Evolutionary conservation across 192 early-diverging fungal genomes (phyloP), one percentile per base, ranked within the genome.

Genomic region (Diversispora eburnea): DNA sequence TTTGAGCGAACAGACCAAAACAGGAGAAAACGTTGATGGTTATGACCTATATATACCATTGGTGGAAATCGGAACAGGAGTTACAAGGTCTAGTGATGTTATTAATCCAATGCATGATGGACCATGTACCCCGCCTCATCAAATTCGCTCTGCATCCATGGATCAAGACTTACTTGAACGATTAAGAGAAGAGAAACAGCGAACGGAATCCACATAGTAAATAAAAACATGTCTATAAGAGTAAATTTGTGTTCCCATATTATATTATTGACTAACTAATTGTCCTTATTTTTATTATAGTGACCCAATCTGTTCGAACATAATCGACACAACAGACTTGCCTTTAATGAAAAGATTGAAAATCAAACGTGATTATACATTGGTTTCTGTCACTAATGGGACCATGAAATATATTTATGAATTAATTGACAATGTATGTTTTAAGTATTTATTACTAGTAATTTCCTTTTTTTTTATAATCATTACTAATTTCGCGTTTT

Each of bases 231-330:
- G 22, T 54, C n/a, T 45, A 25, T 48, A 58, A 46, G 58, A 71
- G 57, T n/a, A 20, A 48, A 58, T 47, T 56, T 71, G 19, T 22
- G 58, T 57, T 71, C 8, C 52, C 46, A 25, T 59, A 71, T 71
- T 58, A 56, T 71, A n/a, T n/a, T n/a, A n/a, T n/a, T n/a, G n/a
- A n/a, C n/a, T n/a, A n/a, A n/a, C n/a, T n/a, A n/a, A n/a, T n/a
- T n/a, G n/a, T n/a, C n/a, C n/a, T n/a, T n/a, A n/a, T n/a, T n/a
- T n/a, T n/a, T n/a, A n/a, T n/a, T n/a, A n/a, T n/a, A n/a, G n/a
- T n/a, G n/a, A n/a, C n/a, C n/a, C n/a, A n/a, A n/a, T 67, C 33
- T 54, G 66, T n/a, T 67, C 66, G 5, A 67, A 67, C 47, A 67
- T 67, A 4, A 67, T 67, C 5, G 66, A 67, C 20, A 67, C 66